A percentile compares a stretch with the other conserved stretches of the same genome.
These are phyloP conservation scores for Botryotinia convoluta DNA, from an alignment of 2,329 filamentous ascomycete species.

Conservation along the genomic window DNA sequence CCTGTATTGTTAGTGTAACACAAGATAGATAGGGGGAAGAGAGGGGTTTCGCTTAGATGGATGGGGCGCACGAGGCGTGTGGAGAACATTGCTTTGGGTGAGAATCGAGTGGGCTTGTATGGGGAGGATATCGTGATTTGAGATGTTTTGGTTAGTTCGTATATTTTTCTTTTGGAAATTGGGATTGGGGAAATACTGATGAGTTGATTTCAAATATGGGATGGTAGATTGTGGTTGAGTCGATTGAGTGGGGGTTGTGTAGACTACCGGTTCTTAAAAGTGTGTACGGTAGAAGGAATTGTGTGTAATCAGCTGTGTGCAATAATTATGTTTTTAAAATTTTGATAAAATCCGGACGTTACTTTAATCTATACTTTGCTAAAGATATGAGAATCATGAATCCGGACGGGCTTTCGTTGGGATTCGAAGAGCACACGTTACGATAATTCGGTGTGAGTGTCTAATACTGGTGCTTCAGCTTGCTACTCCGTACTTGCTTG, in stretches of 20 bases:
- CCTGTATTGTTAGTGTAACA: not conserved
- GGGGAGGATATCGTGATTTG: not conserved
- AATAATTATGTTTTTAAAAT: not conserved
- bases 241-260: not conserved
- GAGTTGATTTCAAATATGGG: not conserved
- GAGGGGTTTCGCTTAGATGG: not conserved
- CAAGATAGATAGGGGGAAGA: not conserved
- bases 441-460: not conserved
- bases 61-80: not conserved
- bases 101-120: not conserved
- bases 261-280: not conserved
- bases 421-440: not conserved
- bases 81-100: not conserved
- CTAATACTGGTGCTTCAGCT: not conserved
- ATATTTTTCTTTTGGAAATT: not conserved
- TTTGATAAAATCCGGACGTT: fast-evolving
- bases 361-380: not conserved
- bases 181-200: not conserved
- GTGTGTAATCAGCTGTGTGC: not conserved
- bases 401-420: not conserved
- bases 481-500: not conserved
- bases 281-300: not conserved
- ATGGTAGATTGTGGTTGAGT: not conserved
- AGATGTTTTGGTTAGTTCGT: not conserved
- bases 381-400: not conserved